Percentiles rank a stretch among this genome's conserved stretches.
phyloP scores from a whole-genome alignment of 1,284 basidiomycete genomes.

The Boletus subluridellus region DNA sequence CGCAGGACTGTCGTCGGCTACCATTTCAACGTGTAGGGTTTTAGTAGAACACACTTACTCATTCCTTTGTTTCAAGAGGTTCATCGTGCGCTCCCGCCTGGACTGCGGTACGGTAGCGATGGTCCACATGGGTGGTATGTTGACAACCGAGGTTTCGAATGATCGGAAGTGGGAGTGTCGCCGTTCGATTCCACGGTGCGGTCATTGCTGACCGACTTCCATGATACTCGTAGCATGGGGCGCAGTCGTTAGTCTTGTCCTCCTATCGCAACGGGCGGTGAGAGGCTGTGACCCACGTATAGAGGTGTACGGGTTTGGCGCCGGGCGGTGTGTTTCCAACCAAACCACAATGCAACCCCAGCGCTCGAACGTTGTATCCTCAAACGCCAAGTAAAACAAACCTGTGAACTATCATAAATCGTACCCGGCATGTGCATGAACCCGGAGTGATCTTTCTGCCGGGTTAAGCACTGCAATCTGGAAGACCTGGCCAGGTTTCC shows the following conservation, averaged over 20 bases:
- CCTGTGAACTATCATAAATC: background rate
- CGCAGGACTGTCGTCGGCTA: background rate
- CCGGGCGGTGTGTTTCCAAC: background rate
- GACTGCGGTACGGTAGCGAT: conserved; percentile 16
- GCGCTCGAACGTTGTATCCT: background rate
- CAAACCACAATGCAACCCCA: background rate
- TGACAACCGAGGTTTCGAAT: background rate
- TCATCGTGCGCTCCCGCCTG: conserved; percentile 13
- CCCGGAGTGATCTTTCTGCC: background rate
- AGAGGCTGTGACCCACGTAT: background rate
- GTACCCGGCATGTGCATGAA: background rate
- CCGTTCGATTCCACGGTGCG: background rate
- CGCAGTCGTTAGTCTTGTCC: background rate
- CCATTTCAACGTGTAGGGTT: background rate
- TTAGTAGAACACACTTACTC: background rate
- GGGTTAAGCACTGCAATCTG: background rate
- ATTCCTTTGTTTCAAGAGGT: conserved; percentile 1
- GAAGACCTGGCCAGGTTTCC: background rate
- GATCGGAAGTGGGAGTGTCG: background rate
- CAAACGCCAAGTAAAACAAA: conserved; percentile 15
- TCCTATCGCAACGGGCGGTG: background rate
- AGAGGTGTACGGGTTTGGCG: background rate
- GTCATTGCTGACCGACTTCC: background rate
- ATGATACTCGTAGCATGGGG: background rate
- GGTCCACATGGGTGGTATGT: background rate